A percentile compares a stretch with the other conserved stretches of the same genome.
Conservation (phyloP, 768 basidiomycete species). For the Suillus sp. region DNA sequence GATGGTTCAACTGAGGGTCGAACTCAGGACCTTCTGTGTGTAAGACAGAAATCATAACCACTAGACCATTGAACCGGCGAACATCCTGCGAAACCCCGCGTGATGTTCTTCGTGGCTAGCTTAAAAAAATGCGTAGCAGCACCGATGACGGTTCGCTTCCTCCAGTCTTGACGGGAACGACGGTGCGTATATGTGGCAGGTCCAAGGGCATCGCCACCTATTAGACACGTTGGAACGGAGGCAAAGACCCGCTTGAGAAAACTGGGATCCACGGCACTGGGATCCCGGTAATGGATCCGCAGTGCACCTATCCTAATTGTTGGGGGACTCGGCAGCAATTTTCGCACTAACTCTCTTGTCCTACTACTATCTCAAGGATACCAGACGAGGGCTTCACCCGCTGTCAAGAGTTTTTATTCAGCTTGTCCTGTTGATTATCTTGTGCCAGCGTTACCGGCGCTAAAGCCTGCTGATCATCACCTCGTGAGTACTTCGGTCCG, state of each 20-base stretch:
- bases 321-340: not conserved
- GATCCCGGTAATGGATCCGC: not conserved
- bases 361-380: not conserved
- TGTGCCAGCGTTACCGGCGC: not conserved
- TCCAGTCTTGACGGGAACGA: not conserved
- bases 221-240: not conserved
- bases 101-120: not conserved
- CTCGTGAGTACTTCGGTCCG: slow-evolving; percentile 1
- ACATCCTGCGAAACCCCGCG: rapidly evolving
- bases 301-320: not conserved
- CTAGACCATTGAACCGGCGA: slow-evolving; percentile 55
- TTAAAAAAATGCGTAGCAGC: not conserved
- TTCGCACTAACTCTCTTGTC: not conserved
- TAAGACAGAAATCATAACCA: slow-evolving; percentile 62
- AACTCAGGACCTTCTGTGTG: slow-evolving; percentile 44
- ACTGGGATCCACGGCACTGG: not conserved
- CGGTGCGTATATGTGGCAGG: not conserved
- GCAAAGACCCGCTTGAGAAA: not conserved
- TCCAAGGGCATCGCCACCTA: not conserved
- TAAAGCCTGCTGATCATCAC: not conserved
- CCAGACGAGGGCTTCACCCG: not conserved
- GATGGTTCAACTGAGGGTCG: slow-evolving; percentile 48
- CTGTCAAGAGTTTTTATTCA: not conserved
- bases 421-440: not conserved
- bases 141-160: not conserved